These are phyloP conservation scores for Beauveria bassiana DNA, from an alignment of 2,329 filamentous ascomycete species.

Conservation along the genomic window DNA sequence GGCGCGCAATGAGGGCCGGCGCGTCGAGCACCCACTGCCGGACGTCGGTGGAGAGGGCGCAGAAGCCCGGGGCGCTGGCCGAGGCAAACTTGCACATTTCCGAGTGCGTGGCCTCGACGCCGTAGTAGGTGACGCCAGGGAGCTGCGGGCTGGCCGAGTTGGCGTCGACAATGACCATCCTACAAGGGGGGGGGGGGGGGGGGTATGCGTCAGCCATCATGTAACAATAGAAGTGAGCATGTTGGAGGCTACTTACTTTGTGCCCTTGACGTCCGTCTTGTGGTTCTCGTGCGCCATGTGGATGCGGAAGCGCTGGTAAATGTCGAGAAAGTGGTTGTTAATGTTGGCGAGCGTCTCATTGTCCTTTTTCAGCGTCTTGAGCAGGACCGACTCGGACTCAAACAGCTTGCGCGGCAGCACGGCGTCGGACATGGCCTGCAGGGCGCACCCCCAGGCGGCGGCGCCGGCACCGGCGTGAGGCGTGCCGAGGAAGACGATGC, in stretches of 20 bases:
- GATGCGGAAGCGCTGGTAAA: conserved; percentile 62
- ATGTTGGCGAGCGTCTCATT: conserved; percentile 70
- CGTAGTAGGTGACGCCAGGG: conserved; percentile 63
- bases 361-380: conserved; percentile 64
- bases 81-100: conserved; percentile 66
- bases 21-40: conserved; percentile 47
- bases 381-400: conserved; percentile 58
- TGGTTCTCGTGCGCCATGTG: conserved; percentile 72
- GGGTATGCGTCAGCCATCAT: neutral
- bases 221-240: neutral
- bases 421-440: conserved; percentile 60
- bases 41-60: conserved; percentile 40
- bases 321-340: conserved; percentile 63
- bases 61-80: conserved; percentile 57
- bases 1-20: conserved; percentile 42
- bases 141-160: conserved; percentile 61
- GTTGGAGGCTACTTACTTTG: conserved; percentile 31
- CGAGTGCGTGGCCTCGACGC: conserved; percentile 66
- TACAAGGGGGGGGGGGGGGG: conserved; percentile 31
- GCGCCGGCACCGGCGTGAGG: conserved; percentile 64
- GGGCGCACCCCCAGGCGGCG: conserved; percentile 58
- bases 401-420: conserved; percentile 59
- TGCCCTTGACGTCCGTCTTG: conserved; percentile 60
- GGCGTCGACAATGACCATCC: conserved; percentile 59
- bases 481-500: conserved; percentile 69